Conservation (phyloP, 805 yeast species). For the Zygotorulaspora danielsina region DNA sequence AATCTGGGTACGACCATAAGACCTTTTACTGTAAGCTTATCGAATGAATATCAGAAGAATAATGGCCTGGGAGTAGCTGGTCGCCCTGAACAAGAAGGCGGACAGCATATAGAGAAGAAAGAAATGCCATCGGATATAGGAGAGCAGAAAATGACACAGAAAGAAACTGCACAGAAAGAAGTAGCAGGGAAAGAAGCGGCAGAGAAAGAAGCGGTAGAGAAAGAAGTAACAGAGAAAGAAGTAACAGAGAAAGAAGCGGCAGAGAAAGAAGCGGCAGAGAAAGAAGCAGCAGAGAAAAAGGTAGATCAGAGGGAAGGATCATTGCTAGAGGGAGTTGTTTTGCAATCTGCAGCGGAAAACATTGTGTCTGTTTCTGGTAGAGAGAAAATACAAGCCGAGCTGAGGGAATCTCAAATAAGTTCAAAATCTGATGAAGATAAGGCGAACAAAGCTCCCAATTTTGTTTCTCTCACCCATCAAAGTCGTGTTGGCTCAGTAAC, state of each 20-base stretch:
- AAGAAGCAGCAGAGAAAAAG: neutral
- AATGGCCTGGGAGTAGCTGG: neutral
- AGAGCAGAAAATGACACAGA: neutral
- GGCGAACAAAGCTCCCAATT: too few species aligned
- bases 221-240: neutral
- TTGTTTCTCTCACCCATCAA: too few species aligned
- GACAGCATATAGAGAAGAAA: too few species aligned
- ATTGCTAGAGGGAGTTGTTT: too few species aligned
- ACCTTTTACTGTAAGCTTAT: neutral
- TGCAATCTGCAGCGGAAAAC: too few species aligned
- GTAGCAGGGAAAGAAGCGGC: neutral
- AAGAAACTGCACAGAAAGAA: neutral
- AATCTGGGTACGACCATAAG: conserved; percentile 14
- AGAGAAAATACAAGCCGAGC: too few species aligned
- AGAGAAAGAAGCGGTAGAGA: neutral
- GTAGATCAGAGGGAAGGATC: neutral
- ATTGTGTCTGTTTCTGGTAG: too few species aligned
- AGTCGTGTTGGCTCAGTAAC: too few species aligned
- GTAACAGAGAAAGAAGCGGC: neutral
- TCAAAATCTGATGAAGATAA: too few species aligned
- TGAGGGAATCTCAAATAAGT: too few species aligned
- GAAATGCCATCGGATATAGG: neutral
- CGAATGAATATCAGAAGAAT: too few species aligned
- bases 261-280: neutral
- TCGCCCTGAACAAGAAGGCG: neutral